Evolutionary conservation across 225 moss, liverwort and hornwort genomes (phyloP), one percentile per base, ranked within the genome.

Genomic region (Bryoerythrophyllum caledonicum): DNA sequence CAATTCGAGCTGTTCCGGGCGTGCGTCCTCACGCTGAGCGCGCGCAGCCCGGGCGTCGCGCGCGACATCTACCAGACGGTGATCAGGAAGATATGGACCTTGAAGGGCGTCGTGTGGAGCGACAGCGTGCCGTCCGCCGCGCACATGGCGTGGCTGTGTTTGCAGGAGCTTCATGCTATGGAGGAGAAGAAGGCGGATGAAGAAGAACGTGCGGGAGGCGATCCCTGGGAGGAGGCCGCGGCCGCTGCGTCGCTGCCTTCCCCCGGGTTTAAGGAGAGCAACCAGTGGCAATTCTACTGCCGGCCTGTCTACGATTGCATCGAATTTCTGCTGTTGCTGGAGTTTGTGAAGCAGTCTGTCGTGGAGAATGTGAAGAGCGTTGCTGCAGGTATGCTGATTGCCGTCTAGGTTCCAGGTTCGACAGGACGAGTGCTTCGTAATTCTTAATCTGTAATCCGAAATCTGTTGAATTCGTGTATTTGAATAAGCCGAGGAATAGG

Each of bases 1-100:
- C 97, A 99, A 83, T 99, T 94, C 75, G 97, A 99, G 88, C 93
- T 86, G 20, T 89, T 99, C 73, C 94, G 97, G 48, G 97, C 94
- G 66, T 93, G 86, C 48, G 86, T 99, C 71, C 82, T 82, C 75
- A 90, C 91, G 10, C 81, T 99, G 71, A 86, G 86, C 58, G 85
- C 78, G 54, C 81, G 90, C 49, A 93, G 86, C 83, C 90, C 93
- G 17, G 75, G 70, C 24, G 68, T 86, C 71, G 91, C 94, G n/a
- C 76, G 88, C 24, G 85, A 86, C 54, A 85, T 99, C 26, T 82
- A 93, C 49, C 90, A 93, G 81, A 81, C 88, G 21, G 87, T 93
- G 64, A 84, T 99, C 68, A 74, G 83, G 74, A 84, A 85, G 65
- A 93, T 91, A 81, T 95, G 95, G 79, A 81, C 81, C 65, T 23